These are phyloP conservation scores for Prunus salicina DNA, from an alignment of 306 rosid species.

Conservation along the genomic window DNA sequence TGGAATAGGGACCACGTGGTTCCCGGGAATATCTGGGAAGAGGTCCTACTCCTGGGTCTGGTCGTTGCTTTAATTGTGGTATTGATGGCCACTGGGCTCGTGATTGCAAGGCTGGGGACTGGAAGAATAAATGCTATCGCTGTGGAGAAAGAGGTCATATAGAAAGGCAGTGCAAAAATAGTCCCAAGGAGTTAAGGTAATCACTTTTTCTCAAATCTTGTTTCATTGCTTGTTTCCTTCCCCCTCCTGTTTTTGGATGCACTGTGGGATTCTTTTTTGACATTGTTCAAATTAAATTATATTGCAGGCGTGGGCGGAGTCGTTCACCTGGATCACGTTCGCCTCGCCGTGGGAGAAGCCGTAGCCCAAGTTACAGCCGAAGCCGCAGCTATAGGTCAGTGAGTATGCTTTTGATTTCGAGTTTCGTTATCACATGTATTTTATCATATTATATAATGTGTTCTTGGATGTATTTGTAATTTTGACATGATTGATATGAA, in stretches of 20 bases:
- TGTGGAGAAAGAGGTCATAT: conserved; percentile 92
- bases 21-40: conserved; percentile 71
- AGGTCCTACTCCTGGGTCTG: conserved; percentile 89
- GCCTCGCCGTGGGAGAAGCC: conserved; percentile 68
- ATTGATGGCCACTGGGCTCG: conserved; percentile 90
- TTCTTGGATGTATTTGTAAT: not conserved
- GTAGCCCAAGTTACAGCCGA: conserved; percentile 63
- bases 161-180: conserved; percentile 73
- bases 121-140: conserved; percentile 88
- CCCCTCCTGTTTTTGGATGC: not conserved
- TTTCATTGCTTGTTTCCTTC: not conserved
- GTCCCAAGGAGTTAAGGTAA: conserved; percentile 70
- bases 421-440: not conserved
- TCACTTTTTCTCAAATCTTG: not conserved
- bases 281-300: not conserved
- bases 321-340: conserved; percentile 57
- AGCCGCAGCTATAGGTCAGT: conserved; percentile 70
- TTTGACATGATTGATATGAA: not conserved
- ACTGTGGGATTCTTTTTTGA: not conserved
- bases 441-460: not conserved
- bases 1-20: conserved; percentile 65
- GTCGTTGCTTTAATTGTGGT: conserved; percentile 88
- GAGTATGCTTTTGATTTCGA: not conserved
- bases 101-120: conserved; percentile 87
- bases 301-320: conserved; percentile 47